phyloP scores from a whole-genome alignment of 441 rosid genomes.

The Brassica hybrid region DNA sequence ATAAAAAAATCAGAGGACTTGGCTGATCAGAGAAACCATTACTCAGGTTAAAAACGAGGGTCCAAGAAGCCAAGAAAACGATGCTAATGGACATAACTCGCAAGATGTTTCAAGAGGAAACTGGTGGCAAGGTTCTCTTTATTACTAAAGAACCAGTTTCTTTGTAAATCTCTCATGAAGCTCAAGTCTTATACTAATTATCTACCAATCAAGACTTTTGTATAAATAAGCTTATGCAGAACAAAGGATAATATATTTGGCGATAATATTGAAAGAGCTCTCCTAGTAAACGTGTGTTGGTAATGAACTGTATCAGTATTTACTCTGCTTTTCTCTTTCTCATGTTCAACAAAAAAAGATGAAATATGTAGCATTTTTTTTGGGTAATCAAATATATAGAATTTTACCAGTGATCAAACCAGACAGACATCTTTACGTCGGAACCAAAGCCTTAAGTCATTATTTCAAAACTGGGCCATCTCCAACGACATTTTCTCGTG shows the following conservation, averaged over 20 bases:
- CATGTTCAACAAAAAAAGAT: conserved; percentile 10
- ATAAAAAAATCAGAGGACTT: neutral
- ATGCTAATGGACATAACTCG: conserved; percentile 59
- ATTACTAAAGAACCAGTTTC: conserved; percentile 54
- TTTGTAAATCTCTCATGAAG: conserved; percentile 33
- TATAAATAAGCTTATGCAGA: conserved; percentile 29
- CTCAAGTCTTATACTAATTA: conserved; percentile 32
- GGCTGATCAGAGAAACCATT: conserved; percentile 16
- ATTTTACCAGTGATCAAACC: neutral
- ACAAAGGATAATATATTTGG: neutral
- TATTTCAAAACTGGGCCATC: conserved; percentile 60
- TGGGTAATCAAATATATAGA: no score
- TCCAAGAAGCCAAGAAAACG: conserved; percentile 56
- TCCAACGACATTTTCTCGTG: conserved; percentile 56
- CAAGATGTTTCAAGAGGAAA: conserved; percentile 89
- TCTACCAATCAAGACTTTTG: conserved; percentile 28
- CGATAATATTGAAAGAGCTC: conserved; percentile 23
- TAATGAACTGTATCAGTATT: conserved; percentile 26
- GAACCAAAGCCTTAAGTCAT: neutral
- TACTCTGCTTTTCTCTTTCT: conserved; percentile 17
- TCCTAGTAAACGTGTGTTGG: conserved; percentile 19
- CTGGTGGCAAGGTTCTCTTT: conserved; percentile 99
- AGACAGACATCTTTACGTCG: neutral
- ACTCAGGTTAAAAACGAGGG: conserved; percentile 65
- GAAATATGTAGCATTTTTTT: conserved; percentile 2